Evolutionary conservation across 306 rosid species (phyloP), one percentile per base, ranked within the genome.

Genomic region (Pueraria montana): DNA sequence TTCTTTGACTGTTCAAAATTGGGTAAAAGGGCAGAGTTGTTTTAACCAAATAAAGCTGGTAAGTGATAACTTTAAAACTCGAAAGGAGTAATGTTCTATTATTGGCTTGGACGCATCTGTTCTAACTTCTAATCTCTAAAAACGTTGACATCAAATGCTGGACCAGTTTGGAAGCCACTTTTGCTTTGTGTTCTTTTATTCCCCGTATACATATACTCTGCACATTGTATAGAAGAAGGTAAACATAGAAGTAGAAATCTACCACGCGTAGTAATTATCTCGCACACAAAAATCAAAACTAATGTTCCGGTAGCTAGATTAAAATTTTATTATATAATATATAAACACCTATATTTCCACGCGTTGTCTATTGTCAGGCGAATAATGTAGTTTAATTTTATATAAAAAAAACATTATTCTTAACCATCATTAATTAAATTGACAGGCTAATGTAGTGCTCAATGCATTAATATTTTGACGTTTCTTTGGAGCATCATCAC

Each of bases 11-110:
- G 53, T 24, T 58, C 21, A 38, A 70, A 69, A 23, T 23, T 36
- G 42, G 0, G 66, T 46, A 85, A 81, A 86, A 78, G 82, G 79
- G 4, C 74, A 73, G 38, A 66, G 36, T 79, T 86, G 79, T 78
- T 78, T 24, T 4, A 46, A 48, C 55, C 9, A 64, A 3, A 23
- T n/a, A 73, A 76, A 45, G 80, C 43, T 42, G 58, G 24, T 38
- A 67, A 34, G 63, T 45, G 69, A 20, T 48, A 52, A 26, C 24
- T 45, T 63, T 38, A 17, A 42, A 42, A 43, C 61, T 43, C 20
- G n/a, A 27, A 52, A 63, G 58, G 43, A 71, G 83, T 72, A 24
- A 42, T 52, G 71, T 75, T 75, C 58, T 81, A 17, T 63, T 81
- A 17, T 63, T 16, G 21, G 17, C 46, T 50, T 66, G 52, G 64